These are phyloP conservation scores for Colletotrichum tropicicola DNA, from an alignment of 2,329 filamentous ascomycete genomes.

Conservation along the genomic window DNA sequence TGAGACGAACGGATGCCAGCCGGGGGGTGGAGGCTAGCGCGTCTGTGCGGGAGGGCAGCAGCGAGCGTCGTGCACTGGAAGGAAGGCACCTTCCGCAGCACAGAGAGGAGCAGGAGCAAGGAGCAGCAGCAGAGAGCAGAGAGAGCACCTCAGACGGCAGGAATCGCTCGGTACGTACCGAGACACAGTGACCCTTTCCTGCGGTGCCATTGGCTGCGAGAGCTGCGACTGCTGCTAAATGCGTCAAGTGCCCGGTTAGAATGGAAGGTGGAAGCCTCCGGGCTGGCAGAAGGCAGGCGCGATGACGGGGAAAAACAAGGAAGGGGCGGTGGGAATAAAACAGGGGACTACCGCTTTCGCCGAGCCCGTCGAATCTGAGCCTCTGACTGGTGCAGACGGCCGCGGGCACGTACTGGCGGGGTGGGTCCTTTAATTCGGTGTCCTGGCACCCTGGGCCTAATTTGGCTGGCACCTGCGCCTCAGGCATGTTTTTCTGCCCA, in stretches of 20 bases:
- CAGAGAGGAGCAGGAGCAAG: too few relatives aligned
- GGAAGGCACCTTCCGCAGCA: too few relatives aligned
- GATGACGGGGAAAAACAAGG: neutral
- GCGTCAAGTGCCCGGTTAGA: slow-evolving; percentile 7
- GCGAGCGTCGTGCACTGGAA: too few relatives aligned
- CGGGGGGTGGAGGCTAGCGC: too few relatives aligned
- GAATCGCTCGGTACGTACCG: neutral
- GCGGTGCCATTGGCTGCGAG: neutral
- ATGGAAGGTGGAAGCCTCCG: neutral
- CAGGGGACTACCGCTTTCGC: slow-evolving; percentile 15
- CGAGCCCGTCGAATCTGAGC: neutral
- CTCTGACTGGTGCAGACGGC: neutral
- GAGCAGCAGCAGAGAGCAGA: too few relatives aligned
- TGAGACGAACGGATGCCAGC: slow-evolving; percentile 18
- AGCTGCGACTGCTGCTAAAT: neutral
- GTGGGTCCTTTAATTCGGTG: slow-evolving; percentile 14
- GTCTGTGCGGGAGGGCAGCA: too few relatives aligned
- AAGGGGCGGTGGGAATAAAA: neutral
- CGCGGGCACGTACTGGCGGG: neutral
- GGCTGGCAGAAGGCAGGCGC: neutral
- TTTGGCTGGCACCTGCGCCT: neutral
- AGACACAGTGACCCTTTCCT: neutral
- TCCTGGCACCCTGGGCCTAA: neutral
- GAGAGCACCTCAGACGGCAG: too few relatives aligned
- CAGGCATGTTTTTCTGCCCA: slow-evolving; percentile 13